Conservation (phyloP, 768 basidiomycete genomes). For the Amanita jacksonii region DNA sequence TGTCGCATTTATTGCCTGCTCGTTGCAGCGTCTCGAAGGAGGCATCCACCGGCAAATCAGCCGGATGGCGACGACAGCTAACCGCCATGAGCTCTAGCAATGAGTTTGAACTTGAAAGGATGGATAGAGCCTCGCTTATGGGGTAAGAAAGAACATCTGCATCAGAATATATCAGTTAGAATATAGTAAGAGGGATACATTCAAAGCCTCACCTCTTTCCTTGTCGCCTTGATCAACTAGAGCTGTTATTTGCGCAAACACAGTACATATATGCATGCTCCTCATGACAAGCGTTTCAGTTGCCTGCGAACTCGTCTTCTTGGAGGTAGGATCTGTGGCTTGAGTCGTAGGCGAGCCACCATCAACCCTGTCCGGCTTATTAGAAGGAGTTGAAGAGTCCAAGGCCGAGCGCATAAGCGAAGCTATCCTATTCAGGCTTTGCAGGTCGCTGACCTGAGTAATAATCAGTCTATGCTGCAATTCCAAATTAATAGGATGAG, state of each 20-base stretch:
- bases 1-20: constrained; percentile 42
- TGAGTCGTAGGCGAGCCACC: background rate
- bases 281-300: background rate
- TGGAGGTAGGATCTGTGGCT: background rate
- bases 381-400: background rate
- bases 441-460: constrained; percentile 37
- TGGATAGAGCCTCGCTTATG: background rate
- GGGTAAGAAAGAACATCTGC: background rate
- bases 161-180: background rate
- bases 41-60: background rate
- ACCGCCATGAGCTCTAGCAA: constrained; percentile 4
- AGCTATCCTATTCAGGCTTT: constrained; percentile 28
- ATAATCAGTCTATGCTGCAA: background rate
- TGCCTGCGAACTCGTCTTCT: background rate
- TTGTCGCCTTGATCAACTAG: background rate
- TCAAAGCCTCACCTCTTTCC: background rate
- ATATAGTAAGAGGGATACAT: background rate
- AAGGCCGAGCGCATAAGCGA: background rate
- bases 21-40: constrained; percentile 27
- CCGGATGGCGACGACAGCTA: background rate
- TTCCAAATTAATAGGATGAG: background rate
- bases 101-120: constrained; percentile 1
- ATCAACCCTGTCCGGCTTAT: background rate
- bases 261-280: constrained; percentile 7
- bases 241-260: constrained; percentile 5